Conservation (phyloP, 495 filamentous ascomycete species). For the Talaromyces nanjingensis region DNA sequence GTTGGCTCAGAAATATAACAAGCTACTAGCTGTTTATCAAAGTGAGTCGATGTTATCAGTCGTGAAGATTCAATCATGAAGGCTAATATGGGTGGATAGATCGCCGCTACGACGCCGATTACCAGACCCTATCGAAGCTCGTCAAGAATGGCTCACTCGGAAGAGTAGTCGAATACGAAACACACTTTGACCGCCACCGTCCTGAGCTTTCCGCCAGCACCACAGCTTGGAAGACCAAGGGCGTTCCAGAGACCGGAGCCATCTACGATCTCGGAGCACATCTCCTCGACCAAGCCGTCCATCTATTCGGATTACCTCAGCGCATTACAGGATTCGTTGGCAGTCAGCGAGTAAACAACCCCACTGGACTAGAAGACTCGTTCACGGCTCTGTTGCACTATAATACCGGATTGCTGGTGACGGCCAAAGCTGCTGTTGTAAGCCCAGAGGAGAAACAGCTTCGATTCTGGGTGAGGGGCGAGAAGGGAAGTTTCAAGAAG, state of each 20-base stretch:
- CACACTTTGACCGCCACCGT: slow-evolving; percentile 78
- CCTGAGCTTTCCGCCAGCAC: slow-evolving; percentile 41
- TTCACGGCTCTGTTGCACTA: slow-evolving; percentile 67
- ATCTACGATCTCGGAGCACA: slow-evolving; percentile 84
- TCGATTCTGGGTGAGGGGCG: slow-evolving; percentile 74
- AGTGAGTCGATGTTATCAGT: no score
- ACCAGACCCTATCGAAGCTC: slow-evolving; percentile 63
- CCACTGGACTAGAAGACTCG: slow-evolving; percentile 57
- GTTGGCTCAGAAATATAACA: slow-evolving; percentile 54
- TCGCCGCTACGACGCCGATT: slow-evolving; percentile 80
- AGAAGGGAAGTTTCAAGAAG: slow-evolving; percentile 77
- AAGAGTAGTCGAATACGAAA: slow-evolving; percentile 70
- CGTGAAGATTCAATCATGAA: no score
- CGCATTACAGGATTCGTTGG: slow-evolving; percentile 61
- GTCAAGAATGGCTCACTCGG: slow-evolving; percentile 50
- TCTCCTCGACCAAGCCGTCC: slow-evolving; percentile 72
- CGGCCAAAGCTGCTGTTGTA: slow-evolving; percentile 62
- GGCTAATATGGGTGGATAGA: no score
- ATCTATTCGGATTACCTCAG: slow-evolving; percentile 70
- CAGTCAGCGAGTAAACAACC: slow-evolving; percentile 53
- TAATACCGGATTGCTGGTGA: slow-evolving; percentile 48
- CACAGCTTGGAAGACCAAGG: slow-evolving; percentile 62
- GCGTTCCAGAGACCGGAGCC: slow-evolving; percentile 61
- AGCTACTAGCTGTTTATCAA: slow-evolving; percentile 74
- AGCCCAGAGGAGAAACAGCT: slow-evolving; percentile 65